Evolutionary conservation across 345 rosid genomes (phyloP), one percentile per base, ranked within the genome.

Genomic region (Gossypium mustelinum): DNA sequence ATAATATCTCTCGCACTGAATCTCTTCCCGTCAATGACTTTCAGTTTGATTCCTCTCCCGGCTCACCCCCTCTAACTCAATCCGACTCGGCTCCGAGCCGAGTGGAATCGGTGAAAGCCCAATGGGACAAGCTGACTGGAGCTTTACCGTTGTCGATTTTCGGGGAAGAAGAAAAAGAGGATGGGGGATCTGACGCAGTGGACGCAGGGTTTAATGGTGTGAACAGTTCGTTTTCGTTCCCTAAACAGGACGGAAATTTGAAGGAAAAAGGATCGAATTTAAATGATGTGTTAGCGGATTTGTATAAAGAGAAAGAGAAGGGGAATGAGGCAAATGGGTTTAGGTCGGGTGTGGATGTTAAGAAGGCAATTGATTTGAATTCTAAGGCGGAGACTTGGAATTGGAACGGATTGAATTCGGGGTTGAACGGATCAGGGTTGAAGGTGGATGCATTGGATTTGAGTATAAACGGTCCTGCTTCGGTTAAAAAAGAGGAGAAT

Each of bases 101-200:
- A 62, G 77, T 70, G 65, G 80, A 76, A 2, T 78, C 88, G 10
- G 82, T 58, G 74, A 51, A 64, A 70, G 76, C 27, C 75, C 79
- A 18, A 75, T 81, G 89, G 89, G 67, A 34, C 65, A 89, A 77
- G 79, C 84, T 85, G 9, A 71, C 73, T 29, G 94, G 97, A 75
- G 94, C 94, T 39, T 79, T 94, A 78, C 97, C 97, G 72, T 81
- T 94, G n/a, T 92, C 97, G 51, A 80, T 92, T 9, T 94, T 94
- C 75, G 97, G 98, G 67, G 91, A 86, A 63, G 89, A 83, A 11
- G 86, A 78, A 66, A 87, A 77, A 20, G 84, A 77, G 63, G 81
- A 83, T 11, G 89, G 41, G n/a, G 82, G 61, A 79, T 78, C 91
- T 12, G 81, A 76, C 47, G 81, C 67, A 10, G 68, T 59, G 70